Evolutionary conservation across 768 basidiomycete genomes (phyloP).

Genomic region (Termitomyces sp.): DNA sequence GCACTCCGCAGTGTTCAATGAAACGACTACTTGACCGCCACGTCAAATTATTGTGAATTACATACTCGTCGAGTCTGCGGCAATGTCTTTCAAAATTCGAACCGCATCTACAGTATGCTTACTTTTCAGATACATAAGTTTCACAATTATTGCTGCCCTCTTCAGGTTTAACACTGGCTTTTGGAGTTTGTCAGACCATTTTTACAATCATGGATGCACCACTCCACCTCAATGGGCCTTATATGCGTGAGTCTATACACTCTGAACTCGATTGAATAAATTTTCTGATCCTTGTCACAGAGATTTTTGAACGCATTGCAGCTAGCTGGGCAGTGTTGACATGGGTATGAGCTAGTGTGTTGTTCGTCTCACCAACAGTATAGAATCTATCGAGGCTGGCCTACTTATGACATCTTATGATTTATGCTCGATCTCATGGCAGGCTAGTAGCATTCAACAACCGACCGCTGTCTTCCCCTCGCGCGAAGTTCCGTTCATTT

Average conservation of each 20-base stretch:
- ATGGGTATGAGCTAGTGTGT: not conserved
- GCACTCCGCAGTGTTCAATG: not conserved
- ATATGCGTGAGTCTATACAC: not conserved
- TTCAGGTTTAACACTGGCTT: not conserved
- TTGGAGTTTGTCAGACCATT: not conserved
- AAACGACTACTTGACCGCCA: not conserved
- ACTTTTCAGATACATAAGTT: not conserved
- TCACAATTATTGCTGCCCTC: not conserved
- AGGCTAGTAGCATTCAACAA: conserved; percentile 13
- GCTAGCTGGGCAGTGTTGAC: not conserved
- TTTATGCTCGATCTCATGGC: not conserved
- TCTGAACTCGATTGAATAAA: not conserved
- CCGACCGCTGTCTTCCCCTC: conserved; percentile 11
- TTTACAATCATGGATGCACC: not conserved
- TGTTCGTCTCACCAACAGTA: not conserved
- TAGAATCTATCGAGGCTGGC: not conserved
- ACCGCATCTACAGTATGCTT: not conserved
- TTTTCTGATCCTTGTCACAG: not conserved
- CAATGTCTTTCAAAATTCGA: not conserved
- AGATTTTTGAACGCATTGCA: not conserved
- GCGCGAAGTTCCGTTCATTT: conserved; percentile 13
- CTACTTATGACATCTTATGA: too few relatives aligned
- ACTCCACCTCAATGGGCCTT: not conserved
- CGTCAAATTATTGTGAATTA: not conserved
- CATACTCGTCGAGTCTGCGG: not conserved